Base-by-base conservation (phyloP, 768 basidiomycete genomes). In the Rubroboletus satanas region DNA sequence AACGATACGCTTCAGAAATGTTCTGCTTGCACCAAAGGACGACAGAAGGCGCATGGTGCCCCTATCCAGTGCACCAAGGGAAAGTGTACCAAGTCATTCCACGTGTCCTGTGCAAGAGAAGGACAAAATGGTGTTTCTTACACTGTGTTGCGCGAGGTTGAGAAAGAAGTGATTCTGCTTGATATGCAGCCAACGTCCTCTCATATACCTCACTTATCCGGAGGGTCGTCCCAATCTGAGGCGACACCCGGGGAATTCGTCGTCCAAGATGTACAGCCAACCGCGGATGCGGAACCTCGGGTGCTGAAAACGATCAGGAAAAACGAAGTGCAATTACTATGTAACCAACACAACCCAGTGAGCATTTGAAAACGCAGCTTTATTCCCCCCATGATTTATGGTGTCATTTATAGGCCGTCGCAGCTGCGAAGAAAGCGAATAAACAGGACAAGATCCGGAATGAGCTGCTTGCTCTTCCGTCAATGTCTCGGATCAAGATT, bases 41-140 rank as follows among this genome's bases (percentile, higher is more conserved):
- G 79, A 33, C 70, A 76, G 11, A 90, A 86, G 63, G 75, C 73
- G 0, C 91, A 90, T 57, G 91, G 88, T 17, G 90, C 88, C 1
- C 88, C 87, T 26, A 85, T 97, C 26, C 95, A 98, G 66, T 98
- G 95, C 67, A 90, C 91, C 15, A 92, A 90, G 70, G 94, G 93
- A 43, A 96, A 94, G 73, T 98, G 95, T 63, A 79, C 90, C 11
- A 90, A 89, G 66, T 90, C 95, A 0, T 97, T 93, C 73, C 96
- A 98, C 65, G 88, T 97, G 29, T 87, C 85, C 4, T 99, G 97
- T 69, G 96, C 97, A 0, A 74, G 78, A 39, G 78, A 83, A 18
- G 71, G 69, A 11, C 73, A 73, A 3, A 67, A 73, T 5, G 82
- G 80, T 10, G 79, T 90, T 41, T 74, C 82, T 23, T 92, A 85